Conservation (phyloP, 2,329 filamentous ascomycete genomes). For the Coniochaeta ligniaria region DNA sequence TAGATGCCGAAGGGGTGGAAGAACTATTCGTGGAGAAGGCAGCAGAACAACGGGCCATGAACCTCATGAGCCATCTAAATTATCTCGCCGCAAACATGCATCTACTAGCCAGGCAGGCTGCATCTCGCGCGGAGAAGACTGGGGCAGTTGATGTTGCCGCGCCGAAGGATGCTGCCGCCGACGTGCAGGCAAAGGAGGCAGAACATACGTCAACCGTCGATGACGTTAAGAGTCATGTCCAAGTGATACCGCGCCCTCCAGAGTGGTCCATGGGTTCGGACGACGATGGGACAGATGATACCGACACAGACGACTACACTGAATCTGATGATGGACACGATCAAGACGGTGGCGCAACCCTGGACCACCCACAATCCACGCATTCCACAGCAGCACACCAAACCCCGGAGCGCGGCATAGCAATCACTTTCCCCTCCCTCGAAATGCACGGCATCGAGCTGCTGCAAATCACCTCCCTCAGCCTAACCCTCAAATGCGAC, state of each 20-base stretch:
- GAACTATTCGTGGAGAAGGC: slow-evolving; percentile 56
- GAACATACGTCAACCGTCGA: slow-evolving; percentile 16
- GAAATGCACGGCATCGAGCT: slow-evolving; percentile 74
- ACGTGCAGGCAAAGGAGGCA: slow-evolving; percentile 14
- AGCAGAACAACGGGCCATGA: slow-evolving; percentile 49
- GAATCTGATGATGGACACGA: slow-evolving; percentile 32
- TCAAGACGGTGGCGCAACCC: slow-evolving; percentile 33
- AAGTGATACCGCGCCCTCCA: slow-evolving; percentile 62
- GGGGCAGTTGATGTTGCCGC: slow-evolving; percentile 8
- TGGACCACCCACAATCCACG: slow-evolving; percentile 16
- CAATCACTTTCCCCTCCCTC: slow-evolving; percentile 69
- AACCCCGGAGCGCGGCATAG: slow-evolving; percentile 59
- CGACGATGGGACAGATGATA: slow-evolving; percentile 32
- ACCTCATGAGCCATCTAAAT: slow-evolving; percentile 67
- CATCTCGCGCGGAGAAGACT: slow-evolving; percentile 11
- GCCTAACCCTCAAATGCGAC: slow-evolving; percentile 68
- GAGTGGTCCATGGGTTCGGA: slow-evolving; percentile 58
- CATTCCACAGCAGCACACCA: slow-evolving; percentile 20
- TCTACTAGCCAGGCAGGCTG: slow-evolving; percentile 50
- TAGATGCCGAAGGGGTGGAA: slow-evolving; percentile 57
- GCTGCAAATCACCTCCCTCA: slow-evolving; percentile 59
- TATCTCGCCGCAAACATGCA: slow-evolving; percentile 67
- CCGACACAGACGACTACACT: slow-evolving; percentile 39
- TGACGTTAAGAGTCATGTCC: slow-evolving; percentile 56
- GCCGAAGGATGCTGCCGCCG: slow-evolving; percentile 11